Percentiles rank a stretch among this genome's conserved stretches.
Conservation (phyloP, 1,139 yeast species). For the Nadsonia commutata region DNA sequence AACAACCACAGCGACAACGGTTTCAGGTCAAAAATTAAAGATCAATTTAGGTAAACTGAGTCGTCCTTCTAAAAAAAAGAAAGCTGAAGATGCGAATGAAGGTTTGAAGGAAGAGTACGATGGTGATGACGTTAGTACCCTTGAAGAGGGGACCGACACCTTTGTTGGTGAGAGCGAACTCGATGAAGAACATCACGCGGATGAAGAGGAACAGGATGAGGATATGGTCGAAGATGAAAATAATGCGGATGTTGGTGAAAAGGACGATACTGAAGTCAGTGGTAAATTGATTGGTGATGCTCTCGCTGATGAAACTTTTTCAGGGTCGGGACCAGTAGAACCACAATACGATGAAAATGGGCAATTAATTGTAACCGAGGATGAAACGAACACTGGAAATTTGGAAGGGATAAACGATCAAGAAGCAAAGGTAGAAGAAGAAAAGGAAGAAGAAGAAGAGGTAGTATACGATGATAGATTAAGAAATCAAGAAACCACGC, state of each 20-base stretch:
- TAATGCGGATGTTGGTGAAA: neutral
- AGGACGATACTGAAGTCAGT: no score
- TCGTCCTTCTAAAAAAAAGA: slow-evolving; percentile 5
- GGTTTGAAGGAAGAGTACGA: slow-evolving; percentile 13
- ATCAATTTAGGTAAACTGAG: slow-evolving; percentile 1
- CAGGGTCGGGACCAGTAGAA: no score
- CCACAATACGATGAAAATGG: no score
- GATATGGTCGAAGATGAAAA: neutral
- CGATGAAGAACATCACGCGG: slow-evolving; percentile 8
- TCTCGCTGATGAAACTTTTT: no score
- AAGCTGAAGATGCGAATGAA: slow-evolving; percentile 8
- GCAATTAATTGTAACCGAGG: no score
- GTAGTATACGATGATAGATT: slow-evolving; percentile 14
- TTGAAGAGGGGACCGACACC: slow-evolving; percentile 7
- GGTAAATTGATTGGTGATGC: no score
- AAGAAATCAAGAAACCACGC: slow-evolving; percentile 19
- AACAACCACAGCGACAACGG: slow-evolving; percentile 4
- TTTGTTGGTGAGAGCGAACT: slow-evolving; percentile 6
- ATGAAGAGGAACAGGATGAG: slow-evolving; percentile 1
- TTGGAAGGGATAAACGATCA: no score
- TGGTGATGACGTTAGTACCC: slow-evolving; percentile 4
- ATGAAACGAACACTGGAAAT: no score
- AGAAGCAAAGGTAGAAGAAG: slow-evolving; percentile 7
- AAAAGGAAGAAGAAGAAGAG: slow-evolving; percentile 19
- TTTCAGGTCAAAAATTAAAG: slow-evolving; percentile 5